Base-by-base conservation (phyloP, 352 stramenopile genomes). In the Elongisporangium anandrum region DNA sequence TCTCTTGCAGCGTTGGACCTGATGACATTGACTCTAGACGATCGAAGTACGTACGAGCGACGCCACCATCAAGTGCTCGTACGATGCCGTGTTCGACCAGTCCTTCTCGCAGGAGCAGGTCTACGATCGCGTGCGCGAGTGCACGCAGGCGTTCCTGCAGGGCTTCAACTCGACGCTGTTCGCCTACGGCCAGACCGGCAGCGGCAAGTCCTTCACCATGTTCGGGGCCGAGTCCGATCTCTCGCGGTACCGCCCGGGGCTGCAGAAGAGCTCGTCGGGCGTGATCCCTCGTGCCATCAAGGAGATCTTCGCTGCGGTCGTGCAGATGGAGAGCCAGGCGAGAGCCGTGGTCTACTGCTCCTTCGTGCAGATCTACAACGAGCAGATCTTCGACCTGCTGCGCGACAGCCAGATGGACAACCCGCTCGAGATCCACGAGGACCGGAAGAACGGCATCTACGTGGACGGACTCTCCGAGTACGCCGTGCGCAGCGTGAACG, bases 281-380 rank as follows among this genome's bases (percentile, higher is more conserved):
- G 80, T 97, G 55, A 97, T 97, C 52, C 91, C 91, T 5, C 70
- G 90, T 20, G 90, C 88, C 16, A 94, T 97, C 57, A 92, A 95
- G 56, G 82, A 92, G 51, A 90, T 94, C 50, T 94, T 95, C 52
- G 81, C 77, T 15, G 68, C 77, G 1, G 75, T 86, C 5, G 76
- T 92, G 21, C 76, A 83, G 56, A 82, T 79, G 64, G 79, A 88
- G 41, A 64, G 60, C 8, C 70, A 78, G 16, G 61, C 67, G 1
- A 67, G 82, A 47, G 70, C 68, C 5, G 67, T 67, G 20, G 68
- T 95, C 0, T 96, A 85, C 47, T 95, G 85, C 59, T 94, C 81
- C 2, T 96, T 96, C 51, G 81, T 92, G 20, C 89, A 97, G 67
- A 90, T 97, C 59, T 97, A 96, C 78, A 98, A 98, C 59, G 92